Percentiles rank a stretch among this genome's conserved stretches.
Conservation (phyloP, 257 asterid genomes). For the Solanum phureja region DNA sequence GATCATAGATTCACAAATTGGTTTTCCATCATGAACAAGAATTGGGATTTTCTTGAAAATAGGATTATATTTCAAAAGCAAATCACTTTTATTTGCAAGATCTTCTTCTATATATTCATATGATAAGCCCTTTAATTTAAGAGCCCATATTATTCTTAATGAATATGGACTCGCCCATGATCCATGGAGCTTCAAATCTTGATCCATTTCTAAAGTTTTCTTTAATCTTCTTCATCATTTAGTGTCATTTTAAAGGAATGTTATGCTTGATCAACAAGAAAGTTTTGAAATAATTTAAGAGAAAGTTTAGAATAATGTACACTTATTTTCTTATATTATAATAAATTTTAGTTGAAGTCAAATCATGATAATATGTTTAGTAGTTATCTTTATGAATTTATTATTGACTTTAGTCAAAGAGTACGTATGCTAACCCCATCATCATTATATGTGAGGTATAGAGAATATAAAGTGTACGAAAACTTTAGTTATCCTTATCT, state of each 20-base stretch:
- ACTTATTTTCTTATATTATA: neutral
- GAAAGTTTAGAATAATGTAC: neutral
- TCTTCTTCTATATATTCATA: constrained; percentile 7
- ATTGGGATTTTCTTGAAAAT: constrained; percentile 5
- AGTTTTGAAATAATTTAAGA: neutral
- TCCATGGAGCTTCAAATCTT: constrained; percentile 6
- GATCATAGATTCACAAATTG: constrained; percentile 4
- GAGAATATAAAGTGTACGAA: neutral
- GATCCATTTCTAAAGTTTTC: neutral
- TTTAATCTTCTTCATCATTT: neutral
- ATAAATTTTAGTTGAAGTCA: neutral
- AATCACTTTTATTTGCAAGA: constrained; percentile 1
- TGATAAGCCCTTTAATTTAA: constrained; percentile 3
- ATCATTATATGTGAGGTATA: neutral
- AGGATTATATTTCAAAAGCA: constrained; percentile 5
- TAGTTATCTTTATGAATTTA: neutral
- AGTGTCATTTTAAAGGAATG: neutral
- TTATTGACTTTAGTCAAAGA: neutral
- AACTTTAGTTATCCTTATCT: neutral
- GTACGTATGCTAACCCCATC: neutral
- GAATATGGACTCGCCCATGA: constrained; percentile 4
- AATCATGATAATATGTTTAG: neutral
- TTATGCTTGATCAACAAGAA: neutral
- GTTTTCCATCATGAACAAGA: constrained; percentile 6
- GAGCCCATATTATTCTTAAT: constrained; percentile 6